These are phyloP conservation scores for Viola pubescens DNA, from an alignment of 441 rosid genomes.

Conservation along the genomic window DNA sequence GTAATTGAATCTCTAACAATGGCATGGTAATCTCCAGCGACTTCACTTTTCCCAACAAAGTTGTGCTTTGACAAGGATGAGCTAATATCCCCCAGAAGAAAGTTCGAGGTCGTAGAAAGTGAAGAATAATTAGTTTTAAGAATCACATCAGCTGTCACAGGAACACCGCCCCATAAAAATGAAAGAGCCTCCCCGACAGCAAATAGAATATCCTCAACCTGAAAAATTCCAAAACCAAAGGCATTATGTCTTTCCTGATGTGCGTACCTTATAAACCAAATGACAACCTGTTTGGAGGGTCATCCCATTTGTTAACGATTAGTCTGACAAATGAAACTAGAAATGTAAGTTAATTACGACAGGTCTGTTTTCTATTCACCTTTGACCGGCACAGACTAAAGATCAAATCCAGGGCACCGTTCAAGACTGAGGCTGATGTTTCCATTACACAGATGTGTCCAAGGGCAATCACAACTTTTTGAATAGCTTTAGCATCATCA, in stretches of 20 bases:
- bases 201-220: constrained; percentile 96
- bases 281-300: neutral
- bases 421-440: constrained; percentile 56
- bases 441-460: constrained; percentile 84
- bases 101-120: constrained; percentile 82
- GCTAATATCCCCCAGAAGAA: constrained; percentile 71
- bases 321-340: too few relatives aligned
- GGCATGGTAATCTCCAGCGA: constrained; percentile 41
- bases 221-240: constrained; percentile 23
- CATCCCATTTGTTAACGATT: too few relatives aligned
- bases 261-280: constrained; percentile 8
- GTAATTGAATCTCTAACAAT: constrained; percentile 56
- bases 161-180: constrained; percentile 92
- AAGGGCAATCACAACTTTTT: constrained; percentile 69
- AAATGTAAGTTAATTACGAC: too few relatives aligned
- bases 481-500: constrained; percentile 77
- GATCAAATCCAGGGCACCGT: constrained; percentile 66
- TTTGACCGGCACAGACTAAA: constrained; percentile 85
- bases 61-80: constrained; percentile 36
- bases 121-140: constrained; percentile 85
- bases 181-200: constrained; percentile 97
- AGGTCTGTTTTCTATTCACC: constrained; percentile 35
- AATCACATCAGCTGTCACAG: constrained; percentile 84
- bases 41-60: constrained; percentile 39
- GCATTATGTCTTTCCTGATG: constrained; percentile 16